Conservation (phyloP, 345 rosid species). For the Pelargonium nanum region DNA sequence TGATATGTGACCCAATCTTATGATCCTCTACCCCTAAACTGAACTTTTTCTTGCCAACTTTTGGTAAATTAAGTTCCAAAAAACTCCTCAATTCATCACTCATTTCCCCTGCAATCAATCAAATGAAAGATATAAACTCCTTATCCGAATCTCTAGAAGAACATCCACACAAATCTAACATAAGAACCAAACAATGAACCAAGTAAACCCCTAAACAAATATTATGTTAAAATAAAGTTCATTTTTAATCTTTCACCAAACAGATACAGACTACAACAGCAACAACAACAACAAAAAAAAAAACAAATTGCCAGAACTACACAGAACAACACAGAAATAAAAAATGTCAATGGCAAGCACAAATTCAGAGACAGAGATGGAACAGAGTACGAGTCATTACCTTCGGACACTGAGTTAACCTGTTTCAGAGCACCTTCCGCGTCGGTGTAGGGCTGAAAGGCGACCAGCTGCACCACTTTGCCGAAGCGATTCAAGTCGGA, state of each 20-base stretch:
- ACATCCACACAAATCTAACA: too few relatives aligned
- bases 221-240: too few relatives aligned
- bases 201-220: too few relatives aligned
- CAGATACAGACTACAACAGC: too few relatives aligned
- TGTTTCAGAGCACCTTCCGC: slow-evolving; percentile 72
- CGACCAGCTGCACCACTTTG: slow-evolving; percentile 61
- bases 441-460: slow-evolving; percentile 54
- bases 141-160: too few relatives aligned
- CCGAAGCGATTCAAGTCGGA: slow-evolving; percentile 66
- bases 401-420: slow-evolving; percentile 80
- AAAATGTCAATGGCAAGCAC: too few relatives aligned
- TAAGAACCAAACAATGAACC: too few relatives aligned
- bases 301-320: not conserved
- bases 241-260: too few relatives aligned
- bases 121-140: not conserved
- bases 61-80: slow-evolving; percentile 78
- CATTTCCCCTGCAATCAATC: slow-evolving; percentile 34
- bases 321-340: too few relatives aligned
- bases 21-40: slow-evolving; percentile 80
- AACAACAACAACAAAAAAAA: too few relatives aligned
- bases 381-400: slow-evolving; percentile 26
- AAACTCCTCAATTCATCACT: slow-evolving; percentile 78
- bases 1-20: slow-evolving; percentile 76
- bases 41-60: slow-evolving; percentile 76
- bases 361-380: too few relatives aligned